These are phyloP conservation scores for Microdochium nivale DNA, from an alignment of 2,329 filamentous ascomycete species.

Conservation along the genomic window DNA sequence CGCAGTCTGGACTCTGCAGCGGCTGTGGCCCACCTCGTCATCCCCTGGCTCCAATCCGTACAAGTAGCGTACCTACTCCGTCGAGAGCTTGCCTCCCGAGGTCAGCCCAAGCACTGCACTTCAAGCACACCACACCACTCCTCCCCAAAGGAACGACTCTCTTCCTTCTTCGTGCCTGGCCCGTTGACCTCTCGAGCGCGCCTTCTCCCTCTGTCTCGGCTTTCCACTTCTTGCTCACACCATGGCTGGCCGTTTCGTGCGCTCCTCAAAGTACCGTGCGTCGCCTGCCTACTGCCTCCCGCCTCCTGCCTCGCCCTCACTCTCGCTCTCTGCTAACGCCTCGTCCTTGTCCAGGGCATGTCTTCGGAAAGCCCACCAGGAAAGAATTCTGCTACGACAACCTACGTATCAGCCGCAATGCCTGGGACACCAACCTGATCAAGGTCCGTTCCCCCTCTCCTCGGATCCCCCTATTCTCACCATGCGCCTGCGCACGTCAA, in stretches of 20 bases:
- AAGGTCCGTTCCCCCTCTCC: slow-evolving; percentile 52
- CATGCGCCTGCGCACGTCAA: slow-evolving; percentile 3
- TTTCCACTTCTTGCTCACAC: background rate
- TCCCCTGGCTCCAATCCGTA: background rate
- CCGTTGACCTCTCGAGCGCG: background rate
- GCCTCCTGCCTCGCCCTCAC: slow-evolving; percentile 5
- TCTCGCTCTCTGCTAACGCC: slow-evolving; percentile 15
- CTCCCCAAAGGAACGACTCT: background rate
- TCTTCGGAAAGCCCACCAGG: slow-evolving; percentile 91
- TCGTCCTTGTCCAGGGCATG: slow-evolving; percentile 61
- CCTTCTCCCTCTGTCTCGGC: background rate
- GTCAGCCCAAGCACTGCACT: no score
- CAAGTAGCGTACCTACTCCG: no score
- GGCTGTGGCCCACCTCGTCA: background rate
- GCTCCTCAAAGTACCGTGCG: slow-evolving; percentile 62
- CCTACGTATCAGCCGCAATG: slow-evolving; percentile 92
- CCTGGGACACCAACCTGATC: slow-evolving; percentile 97
- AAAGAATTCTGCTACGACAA: slow-evolving; percentile 99
- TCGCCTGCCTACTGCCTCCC: slow-evolving; percentile 8
- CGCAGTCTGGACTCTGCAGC: background rate
- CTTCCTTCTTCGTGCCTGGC: background rate
- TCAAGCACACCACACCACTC: no score
- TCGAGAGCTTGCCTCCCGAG: no score
- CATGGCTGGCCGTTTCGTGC: slow-evolving; percentile 59
- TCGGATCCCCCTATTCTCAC: slow-evolving; percentile 1